phyloP scores from a whole-genome alignment of 2,329 filamentous ascomycete species.

The Phialophora chinensis region DNA sequence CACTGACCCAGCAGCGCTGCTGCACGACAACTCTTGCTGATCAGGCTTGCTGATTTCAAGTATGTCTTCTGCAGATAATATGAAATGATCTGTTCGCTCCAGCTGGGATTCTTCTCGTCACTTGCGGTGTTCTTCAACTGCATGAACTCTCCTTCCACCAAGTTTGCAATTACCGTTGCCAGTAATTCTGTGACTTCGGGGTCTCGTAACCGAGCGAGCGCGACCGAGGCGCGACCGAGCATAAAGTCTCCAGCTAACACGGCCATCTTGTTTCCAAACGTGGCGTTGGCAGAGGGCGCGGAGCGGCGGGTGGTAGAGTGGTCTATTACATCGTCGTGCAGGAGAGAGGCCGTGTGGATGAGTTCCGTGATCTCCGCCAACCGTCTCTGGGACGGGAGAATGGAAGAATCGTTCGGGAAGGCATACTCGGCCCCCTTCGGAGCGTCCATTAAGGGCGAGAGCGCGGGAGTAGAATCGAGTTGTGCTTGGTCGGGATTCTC shows the following conservation, averaged over 20 bases:
- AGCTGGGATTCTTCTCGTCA: slow-evolving; percentile 82
- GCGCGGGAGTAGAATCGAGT: slow-evolving; percentile 41
- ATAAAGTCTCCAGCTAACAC: slow-evolving; percentile 97
- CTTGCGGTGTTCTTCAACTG: slow-evolving; percentile 94
- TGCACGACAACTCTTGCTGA: slow-evolving; percentile 93
- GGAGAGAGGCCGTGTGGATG: slow-evolving; percentile 93
- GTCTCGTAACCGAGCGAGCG: slow-evolving; percentile 85
- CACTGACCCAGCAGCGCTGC: slow-evolving; percentile 83
- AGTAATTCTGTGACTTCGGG: slow-evolving; percentile 94
- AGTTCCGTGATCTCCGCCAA: slow-evolving; percentile 96
- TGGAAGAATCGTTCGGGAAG: slow-evolving; percentile 58
- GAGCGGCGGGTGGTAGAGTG: slow-evolving; percentile 84
- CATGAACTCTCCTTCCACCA: slow-evolving; percentile 99
- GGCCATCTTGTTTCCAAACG: slow-evolving; percentile 99
- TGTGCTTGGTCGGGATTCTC: slow-evolving; percentile 70
- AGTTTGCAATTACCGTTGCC: slow-evolving; percentile 94
- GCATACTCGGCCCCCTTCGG: slow-evolving; percentile 52
- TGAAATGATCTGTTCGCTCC: slow-evolving; percentile 84
- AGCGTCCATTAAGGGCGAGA: slow-evolving; percentile 59
- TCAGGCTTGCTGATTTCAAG: slow-evolving; percentile 92
- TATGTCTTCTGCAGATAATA: slow-evolving; percentile 99
- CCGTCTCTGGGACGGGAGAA: slow-evolving; percentile 89
- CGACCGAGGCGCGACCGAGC: slow-evolving; percentile 89
- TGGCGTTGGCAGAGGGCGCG: slow-evolving; percentile 85
- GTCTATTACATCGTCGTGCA: slow-evolving; percentile 98